A percentile compares a stretch with the other conserved stretches of the same genome.
Evolutionary conservation across 2,329 filamentous ascomycete genomes (phyloP).

Genomic region (Botrytis medusae): DNA sequence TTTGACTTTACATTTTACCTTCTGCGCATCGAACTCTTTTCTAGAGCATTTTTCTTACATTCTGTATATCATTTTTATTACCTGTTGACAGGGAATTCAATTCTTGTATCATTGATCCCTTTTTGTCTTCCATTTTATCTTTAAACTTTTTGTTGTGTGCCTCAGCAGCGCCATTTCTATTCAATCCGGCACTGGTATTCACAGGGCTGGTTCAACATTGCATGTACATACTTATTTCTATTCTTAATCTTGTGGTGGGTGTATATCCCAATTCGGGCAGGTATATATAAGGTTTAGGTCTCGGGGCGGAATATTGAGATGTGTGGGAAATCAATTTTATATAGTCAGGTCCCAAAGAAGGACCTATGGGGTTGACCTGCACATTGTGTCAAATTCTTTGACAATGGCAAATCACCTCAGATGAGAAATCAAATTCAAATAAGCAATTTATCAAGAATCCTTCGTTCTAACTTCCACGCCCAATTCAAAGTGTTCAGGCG

Average conservation of each 20-base stretch:
- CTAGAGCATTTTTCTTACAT: slow-evolving; percentile 2
- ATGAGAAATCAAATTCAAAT: slow-evolving; percentile 15
- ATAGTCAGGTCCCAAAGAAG: not conserved
- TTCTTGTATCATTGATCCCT: slow-evolving; percentile 20
- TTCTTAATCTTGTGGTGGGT: slow-evolving; percentile 17
- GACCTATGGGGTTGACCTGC: not conserved
- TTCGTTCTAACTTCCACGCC: slow-evolving; percentile 1
- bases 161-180: not conserved
- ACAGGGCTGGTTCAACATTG: slow-evolving; percentile 2
- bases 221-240: slow-evolving; percentile 17
- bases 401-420: not conserved
- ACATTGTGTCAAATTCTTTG: slow-evolving; percentile 2
- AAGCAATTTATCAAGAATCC: slow-evolving; percentile 20
- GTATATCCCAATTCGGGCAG: slow-evolving; percentile 9
- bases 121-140: not conserved
- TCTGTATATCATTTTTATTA: slow-evolving; percentile 18
- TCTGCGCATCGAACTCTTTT: slow-evolving; percentile 10
- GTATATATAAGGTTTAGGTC: slow-evolving; percentile 19
- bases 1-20: not conserved
- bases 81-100: slow-evolving; percentile 10
- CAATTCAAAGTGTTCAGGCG: slow-evolving; percentile 3
- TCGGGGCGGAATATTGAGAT: not conserved
- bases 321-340: not conserved
- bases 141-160: not conserved
- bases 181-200: slow-evolving; percentile 6